Base-by-base conservation (phyloP, 2,329 filamentous ascomycete genomes). In the Neoarthrinium moseri region DNA sequence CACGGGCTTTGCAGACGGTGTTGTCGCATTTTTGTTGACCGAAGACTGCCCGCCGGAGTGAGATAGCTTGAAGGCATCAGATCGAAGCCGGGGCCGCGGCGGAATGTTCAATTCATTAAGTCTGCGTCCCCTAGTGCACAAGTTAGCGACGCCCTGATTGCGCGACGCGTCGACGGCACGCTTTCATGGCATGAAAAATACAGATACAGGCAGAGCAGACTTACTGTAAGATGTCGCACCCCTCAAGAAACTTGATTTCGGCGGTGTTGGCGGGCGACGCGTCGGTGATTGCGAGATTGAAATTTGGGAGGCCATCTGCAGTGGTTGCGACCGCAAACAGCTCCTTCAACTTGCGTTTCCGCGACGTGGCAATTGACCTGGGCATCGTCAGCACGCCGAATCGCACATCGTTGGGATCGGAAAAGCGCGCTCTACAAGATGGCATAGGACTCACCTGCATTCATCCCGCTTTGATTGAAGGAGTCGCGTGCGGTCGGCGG, bases 261-360 rank as follows among this genome's bases (percentile, higher is more conserved):
- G 70, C 73, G 15, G 70, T 56, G 46, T 72, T 74, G 62, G 70
- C 65, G 48, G 75, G 69, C 48, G 72, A 74, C 72, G 75, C 75
- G 74, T 83, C 79, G 55, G 71, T 68, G 55, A 78, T 75, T 59
- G 73, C 72, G 63, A 80, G 74, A 65, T 74, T 72, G 67, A 75
- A 70, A 63, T 79, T 77, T 59, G 81, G 80, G 59, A 84, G 73
- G 66, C 73, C 71, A 68, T 82, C 75, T 62, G 77, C 70, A 68
- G 84, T 82, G 67, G 86, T 87, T 75, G 88, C 85, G 78, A 88
- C 81, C 59, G 80, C 78, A 75, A 87, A 95, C 60, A 96, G 80
- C 74, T 94, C 87, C 67, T 86, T 86, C 66, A 96, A 80, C 78
- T 95, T 95, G 70, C 89, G 85, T 81, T 95, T 94, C 71, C 89